Base-by-base conservation (phyloP, 1,139 yeast species). In the Debaryomyces sp. region DNA sequence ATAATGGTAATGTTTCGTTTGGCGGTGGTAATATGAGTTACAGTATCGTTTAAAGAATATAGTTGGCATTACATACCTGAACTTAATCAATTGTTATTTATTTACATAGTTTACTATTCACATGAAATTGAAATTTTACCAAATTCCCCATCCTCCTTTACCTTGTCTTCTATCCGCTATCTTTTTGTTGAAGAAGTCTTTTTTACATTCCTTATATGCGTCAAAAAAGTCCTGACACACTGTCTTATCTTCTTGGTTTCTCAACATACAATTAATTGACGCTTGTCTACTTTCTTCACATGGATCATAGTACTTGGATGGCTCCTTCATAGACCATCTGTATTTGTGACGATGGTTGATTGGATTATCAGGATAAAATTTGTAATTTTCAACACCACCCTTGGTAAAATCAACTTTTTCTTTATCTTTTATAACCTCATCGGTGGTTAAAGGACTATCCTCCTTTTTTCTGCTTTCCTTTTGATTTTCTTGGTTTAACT, bases 141-240 rank as follows among this genome's bases (percentile, higher is more conserved):
- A 75, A 53, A 66, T 63, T 4, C 79, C 80, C 81, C 81, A 76
- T 7, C 81, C 81, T 32, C 73, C 71, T 53, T 63, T 68, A 0
- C 81, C 80, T 40, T 68, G 67, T 24, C 57, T 55, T 51, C 64
- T 67, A 52, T 76, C 80, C 47, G 66, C 59, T 51, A 62, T 71
- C 56, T 63, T 71, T 56, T 75, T 73, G 22, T 65, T 66, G 56
- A 75, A 76, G 85, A 96, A 92, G 59, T 87, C 96, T 62, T 84
- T 84, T 61, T 87, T 85, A 68, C 99, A 94, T 62, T 94, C 98
- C 53, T 91, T 78, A 63, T 92, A 94, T 0, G 97, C 97, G 58
- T 87, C 91, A 63, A 92, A 94, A 62, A 89, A 92, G 54, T 89
- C 96, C 54, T 79, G 81, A 65, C 99, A 94, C 51, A 82, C 82